Evolutionary conservation across 108 stramenopile species (phyloP).

Genomic region (Cyclotella sp.): DNA sequence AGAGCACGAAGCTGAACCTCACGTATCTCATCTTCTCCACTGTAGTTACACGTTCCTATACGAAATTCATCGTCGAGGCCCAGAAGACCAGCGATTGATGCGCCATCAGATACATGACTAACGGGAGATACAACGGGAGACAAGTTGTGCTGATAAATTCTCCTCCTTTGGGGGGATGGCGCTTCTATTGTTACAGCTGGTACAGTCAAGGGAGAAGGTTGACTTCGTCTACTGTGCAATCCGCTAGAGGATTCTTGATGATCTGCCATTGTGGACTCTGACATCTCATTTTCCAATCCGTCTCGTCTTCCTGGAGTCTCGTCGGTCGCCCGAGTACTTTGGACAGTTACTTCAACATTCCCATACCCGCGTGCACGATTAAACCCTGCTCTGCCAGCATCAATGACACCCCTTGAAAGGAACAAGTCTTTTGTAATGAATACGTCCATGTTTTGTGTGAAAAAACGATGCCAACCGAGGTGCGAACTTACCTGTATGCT

Average conservation of each 20-base stretch:
- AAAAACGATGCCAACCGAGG: background rate
- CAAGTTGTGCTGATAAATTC: background rate
- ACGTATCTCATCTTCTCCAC: constrained; percentile 62
- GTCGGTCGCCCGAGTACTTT: background rate
- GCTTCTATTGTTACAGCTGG: background rate
- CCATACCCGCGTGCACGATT: constrained; percentile 36
- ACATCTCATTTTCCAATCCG: background rate
- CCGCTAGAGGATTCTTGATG: background rate
- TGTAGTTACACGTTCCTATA: constrained; percentile 16
- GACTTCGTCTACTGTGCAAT: constrained; percentile 14
- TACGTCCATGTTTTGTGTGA: background rate
- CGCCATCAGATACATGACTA: constrained; percentile 18
- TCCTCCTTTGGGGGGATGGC: too few relatives aligned
- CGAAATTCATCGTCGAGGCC: constrained; percentile 50
- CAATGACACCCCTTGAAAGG: constrained; percentile 20
- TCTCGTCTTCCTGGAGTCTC: background rate
- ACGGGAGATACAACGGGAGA: background rate
- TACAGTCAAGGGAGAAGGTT: background rate
- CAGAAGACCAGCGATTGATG: constrained; percentile 44
- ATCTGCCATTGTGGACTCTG: background rate
- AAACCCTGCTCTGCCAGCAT: constrained; percentile 45
- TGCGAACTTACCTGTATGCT: constrained; percentile 21
- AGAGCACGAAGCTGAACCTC: constrained; percentile 81
- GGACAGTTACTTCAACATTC: constrained; percentile 1
- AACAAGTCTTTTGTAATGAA: background rate